Evolutionary conservation across 495 filamentous ascomycete species (phyloP), one percentile per base, ranked within the genome.

Genomic region (Cudoniella acicularis): DNA sequence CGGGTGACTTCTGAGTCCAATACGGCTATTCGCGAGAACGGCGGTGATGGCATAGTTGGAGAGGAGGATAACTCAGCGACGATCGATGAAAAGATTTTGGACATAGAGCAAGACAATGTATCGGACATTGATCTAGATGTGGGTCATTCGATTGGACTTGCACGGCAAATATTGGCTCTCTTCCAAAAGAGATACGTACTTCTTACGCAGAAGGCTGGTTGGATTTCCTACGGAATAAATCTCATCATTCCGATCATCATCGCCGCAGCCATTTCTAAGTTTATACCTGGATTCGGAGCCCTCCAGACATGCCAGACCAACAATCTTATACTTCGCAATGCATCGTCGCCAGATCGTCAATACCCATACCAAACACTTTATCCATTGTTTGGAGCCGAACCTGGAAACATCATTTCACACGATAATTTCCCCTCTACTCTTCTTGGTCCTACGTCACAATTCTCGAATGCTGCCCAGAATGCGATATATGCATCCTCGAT

Each of bases 161-260:
- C 43, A 0, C 52, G 59, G 40, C 63, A 65, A 49, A 25, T 65
- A 4, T 17, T 23, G 6, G 47, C 63, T 20, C 56, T 65, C 10
- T 65, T 56, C 40, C 41, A 46, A 4, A 65, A 65, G 22, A 30
- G 63, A 21, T 65, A 59, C 30, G 53, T 49, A 20, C 63, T 65
- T 17, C 52, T 65, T 1, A 41, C 42, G 1, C 63, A 65, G 23
- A 65, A 57, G 24, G 45, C 59, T 4, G 59, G 63, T 9, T 65
- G 63, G 63, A 65, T 65, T 16, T 55, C 59, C 1, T 65, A 65
- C 25, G 55, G 51, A 10, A 65, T 65, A 1, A 65, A 65, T 49
- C 10, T 65, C 10, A 43, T 50, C 8, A 65, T 65, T 53, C 63
- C 63, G 27, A 60, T 65, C 30, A 60, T 65, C 22, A 62, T 65